Conservation (phyloP, 2,329 filamentous ascomycete species). For the Pseudogymnoascus verrucosus region DNA sequence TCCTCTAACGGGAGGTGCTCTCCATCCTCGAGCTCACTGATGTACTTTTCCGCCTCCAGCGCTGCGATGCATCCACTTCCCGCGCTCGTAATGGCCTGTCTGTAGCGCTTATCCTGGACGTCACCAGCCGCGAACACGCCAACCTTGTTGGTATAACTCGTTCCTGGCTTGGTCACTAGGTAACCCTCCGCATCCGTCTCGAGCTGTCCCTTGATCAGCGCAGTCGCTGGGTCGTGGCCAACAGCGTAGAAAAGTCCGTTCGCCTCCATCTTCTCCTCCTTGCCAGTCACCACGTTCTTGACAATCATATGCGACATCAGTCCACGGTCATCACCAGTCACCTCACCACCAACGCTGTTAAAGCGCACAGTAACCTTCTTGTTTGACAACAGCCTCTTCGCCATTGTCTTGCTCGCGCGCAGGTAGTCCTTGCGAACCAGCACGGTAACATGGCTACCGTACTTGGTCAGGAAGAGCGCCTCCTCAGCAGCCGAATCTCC, state of each 20-base stretch:
- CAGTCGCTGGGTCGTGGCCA: constrained; percentile 88
- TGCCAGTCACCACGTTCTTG: constrained; percentile 67
- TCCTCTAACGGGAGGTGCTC: background rate
- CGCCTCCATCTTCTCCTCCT: constrained; percentile 76
- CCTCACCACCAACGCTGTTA: constrained; percentile 73
- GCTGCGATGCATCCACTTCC: constrained; percentile 91
- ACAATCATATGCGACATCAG: constrained; percentile 84
- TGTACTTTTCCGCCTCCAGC: constrained; percentile 88
- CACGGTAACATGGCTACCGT: constrained; percentile 89
- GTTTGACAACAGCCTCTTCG: constrained; percentile 70
- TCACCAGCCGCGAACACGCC: constrained; percentile 96
- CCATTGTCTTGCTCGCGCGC: constrained; percentile 87
- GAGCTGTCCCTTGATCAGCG: constrained; percentile 84
- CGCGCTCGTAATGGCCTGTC: constrained; percentile 95
- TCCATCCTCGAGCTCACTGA: constrained; percentile 52
- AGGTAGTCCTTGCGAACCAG: constrained; percentile 82
- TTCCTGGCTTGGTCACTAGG: constrained; percentile 80
- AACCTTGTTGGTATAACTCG: constrained; percentile 76
- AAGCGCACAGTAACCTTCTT: constrained; percentile 87
- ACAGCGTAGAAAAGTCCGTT: constrained; percentile 96
- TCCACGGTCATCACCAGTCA: constrained; percentile 75
- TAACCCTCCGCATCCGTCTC: constrained; percentile 87
- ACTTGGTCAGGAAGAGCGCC: constrained; percentile 95
- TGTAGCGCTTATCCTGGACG: constrained; percentile 96
- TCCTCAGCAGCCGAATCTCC: constrained; percentile 97